These are phyloP conservation scores for Alternaria brassicae DNA, from an alignment of 2,329 filamentous ascomycete species.

Conservation along the genomic window DNA sequence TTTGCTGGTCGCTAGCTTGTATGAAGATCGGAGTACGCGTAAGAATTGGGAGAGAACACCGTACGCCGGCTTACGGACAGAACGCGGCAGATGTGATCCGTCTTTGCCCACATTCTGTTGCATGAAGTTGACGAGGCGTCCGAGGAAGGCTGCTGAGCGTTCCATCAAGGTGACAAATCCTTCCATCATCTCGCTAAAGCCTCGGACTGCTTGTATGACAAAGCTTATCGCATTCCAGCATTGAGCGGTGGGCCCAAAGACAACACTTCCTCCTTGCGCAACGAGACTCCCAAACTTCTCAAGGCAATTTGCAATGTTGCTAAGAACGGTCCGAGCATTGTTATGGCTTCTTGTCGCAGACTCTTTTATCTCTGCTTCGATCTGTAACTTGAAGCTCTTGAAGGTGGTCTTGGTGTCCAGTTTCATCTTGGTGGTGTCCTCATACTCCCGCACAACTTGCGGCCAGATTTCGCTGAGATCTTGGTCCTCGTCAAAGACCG, in stretches of 20 bases:
- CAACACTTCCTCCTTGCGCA: slow-evolving; percentile 9
- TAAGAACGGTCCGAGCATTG: background rate
- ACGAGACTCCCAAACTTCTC: slow-evolving; percentile 4
- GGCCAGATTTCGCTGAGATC: slow-evolving; percentile 24
- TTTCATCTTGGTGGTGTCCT: slow-evolving; percentile 19
- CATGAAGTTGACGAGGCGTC: background rate
- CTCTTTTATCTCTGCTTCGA: background rate
- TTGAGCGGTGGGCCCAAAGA: slow-evolving; percentile 19
- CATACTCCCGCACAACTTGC: slow-evolving; percentile 15
- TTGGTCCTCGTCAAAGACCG: slow-evolving; percentile 6
- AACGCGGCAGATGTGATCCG: background rate
- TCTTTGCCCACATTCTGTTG: background rate
- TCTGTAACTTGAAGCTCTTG: background rate
- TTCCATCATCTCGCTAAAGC: slow-evolving; percentile 13
- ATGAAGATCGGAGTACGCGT: slow-evolving; percentile 13
- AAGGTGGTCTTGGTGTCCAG: slow-evolving; percentile 8
- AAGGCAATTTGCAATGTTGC: background rate
- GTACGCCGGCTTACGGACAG: slow-evolving; percentile 10
- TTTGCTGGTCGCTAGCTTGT: slow-evolving; percentile 21
- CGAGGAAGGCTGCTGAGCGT: slow-evolving; percentile 18
- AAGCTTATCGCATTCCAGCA: slow-evolving; percentile 29
- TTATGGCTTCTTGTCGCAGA: background rate
- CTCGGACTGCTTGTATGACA: slow-evolving; percentile 12
- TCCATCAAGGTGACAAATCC: slow-evolving; percentile 27
- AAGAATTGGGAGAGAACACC: slow-evolving; percentile 13